Conservation (phyloP, 2,329 filamentous ascomycete species). For the Chaetomiaceae sp. region DNA sequence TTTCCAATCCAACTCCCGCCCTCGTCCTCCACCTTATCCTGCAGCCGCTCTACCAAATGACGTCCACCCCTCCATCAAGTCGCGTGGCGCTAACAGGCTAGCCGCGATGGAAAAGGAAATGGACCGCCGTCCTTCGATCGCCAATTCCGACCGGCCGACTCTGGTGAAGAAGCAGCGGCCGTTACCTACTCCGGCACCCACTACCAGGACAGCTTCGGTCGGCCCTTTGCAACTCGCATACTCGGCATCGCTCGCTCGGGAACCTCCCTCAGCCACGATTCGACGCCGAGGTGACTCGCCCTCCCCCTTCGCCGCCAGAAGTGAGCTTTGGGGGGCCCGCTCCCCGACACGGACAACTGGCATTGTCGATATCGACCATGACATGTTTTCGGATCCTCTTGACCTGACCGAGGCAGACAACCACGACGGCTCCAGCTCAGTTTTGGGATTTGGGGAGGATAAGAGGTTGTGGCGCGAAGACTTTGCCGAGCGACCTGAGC, state of each 20-base stretch:
- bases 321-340: not conserved
- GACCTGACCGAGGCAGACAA: constrained; percentile 23
- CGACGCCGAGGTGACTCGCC: constrained; percentile 18
- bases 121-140: constrained; percentile 41
- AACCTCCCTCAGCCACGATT: constrained; percentile 15
- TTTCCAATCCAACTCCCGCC: not conserved
- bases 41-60: not conserved
- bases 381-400: constrained; percentile 23
- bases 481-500: constrained; percentile 36
- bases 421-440: constrained; percentile 25
- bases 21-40: not conserved
- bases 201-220: constrained; percentile 25
- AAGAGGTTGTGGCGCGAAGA: constrained; percentile 42
- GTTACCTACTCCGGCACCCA: constrained; percentile 39
- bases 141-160: constrained; percentile 42
- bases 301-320: constrained; percentile 3
- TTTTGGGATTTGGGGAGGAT: constrained; percentile 33
- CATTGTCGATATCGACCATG: constrained; percentile 5
- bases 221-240: constrained; percentile 35
- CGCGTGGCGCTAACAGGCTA: constrained; percentile 22
- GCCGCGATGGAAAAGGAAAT: constrained; percentile 35
- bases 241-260: constrained; percentile 30
- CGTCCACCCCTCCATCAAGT: not conserved
- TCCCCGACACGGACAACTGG: constrained; percentile 7
- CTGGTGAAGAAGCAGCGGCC: constrained; percentile 40